Evolutionary conservation across 164 flowering plant genomes (phyloP), one percentile per base, ranked within the genome.

Genomic region (Protea cynaroides): DNA sequence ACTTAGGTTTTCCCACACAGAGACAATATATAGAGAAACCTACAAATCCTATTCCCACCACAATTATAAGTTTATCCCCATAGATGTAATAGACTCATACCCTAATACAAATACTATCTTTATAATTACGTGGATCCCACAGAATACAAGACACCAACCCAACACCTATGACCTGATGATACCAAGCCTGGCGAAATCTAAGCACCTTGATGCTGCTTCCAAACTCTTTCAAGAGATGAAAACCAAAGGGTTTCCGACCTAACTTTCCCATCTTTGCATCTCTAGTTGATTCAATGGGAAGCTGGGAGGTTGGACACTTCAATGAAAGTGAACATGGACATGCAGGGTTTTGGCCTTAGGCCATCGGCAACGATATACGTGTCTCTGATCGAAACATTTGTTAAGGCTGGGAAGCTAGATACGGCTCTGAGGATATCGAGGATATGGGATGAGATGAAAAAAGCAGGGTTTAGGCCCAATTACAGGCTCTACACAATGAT

Each of bases 401-500:
- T 82, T 34, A 94, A 91, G 76, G 96, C 99, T 56, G 99, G 99
- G 53, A 94, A 91, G 76, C 76, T 94, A 29, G 99, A 94, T 1
- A 66, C 86, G 17, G 96, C 90, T 49, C n/a, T n/a, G n/a, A n/a
- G n/a, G n/a, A n/a, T n/a, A n/a, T 71, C 80, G 57, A 79, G 72
- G 74, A 83, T 94, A 23, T 94, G 99, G 99, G 96, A 86, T 76
- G 99, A 94, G 76, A 91, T 94, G 99, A 91, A 83, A 74, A 85
- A 72, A 62, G 79, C 92, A 7, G 86, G 98, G 13, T 86, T 86
- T 58, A 80, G 96, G 80, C 99, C 99, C 23, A 94, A 94, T 70
- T 94, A 80, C 76, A 96, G 90, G 36, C 73, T 94, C 63, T 88
- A 88, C 68, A 89, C 99, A 0, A 58, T 89, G 85, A 80, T 94